A percentile compares a stretch with the other conserved stretches of the same genome.
Conservation (phyloP, 2,329 filamentous ascomycete genomes). For the Penicillium occitanis region DNA sequence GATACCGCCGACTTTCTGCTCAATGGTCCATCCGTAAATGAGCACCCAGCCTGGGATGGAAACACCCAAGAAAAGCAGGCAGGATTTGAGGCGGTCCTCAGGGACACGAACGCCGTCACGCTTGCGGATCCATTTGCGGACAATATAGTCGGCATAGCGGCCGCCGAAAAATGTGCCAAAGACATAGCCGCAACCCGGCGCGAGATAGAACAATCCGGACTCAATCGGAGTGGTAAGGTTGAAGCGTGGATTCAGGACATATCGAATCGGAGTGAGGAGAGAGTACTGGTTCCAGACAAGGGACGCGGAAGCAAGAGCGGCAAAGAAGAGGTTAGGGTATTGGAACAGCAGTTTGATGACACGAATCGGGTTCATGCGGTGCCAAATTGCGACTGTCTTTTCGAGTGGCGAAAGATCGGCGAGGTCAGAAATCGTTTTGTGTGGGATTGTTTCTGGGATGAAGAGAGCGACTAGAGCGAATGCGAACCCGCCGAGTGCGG, state of each 20-base stretch:
- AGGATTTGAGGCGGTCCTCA: constrained; percentile 66
- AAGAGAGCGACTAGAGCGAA: constrained; percentile 62
- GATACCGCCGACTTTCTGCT: constrained; percentile 56
- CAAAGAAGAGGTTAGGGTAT: constrained; percentile 67
- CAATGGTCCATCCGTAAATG: constrained; percentile 66
- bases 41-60: constrained; percentile 64
- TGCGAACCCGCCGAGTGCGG: constrained; percentile 63
- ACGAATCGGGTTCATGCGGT: constrained; percentile 66
- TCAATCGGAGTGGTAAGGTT: constrained; percentile 64
- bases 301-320: constrained; percentile 59
- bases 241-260: constrained; percentile 73
- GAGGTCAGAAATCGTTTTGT: constrained; percentile 62
- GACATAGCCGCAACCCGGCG: constrained; percentile 69
- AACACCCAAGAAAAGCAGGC: constrained; percentile 57
- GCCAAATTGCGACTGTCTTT: constrained; percentile 57
- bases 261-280: constrained; percentile 67
- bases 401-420: constrained; percentile 52
- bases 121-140: constrained; percentile 63
- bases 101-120: constrained; percentile 59
- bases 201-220: constrained; percentile 71
- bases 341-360: constrained; percentile 61
- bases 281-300: constrained; percentile 76
- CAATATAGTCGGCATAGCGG: constrained; percentile 66
- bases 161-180: constrained; percentile 70
- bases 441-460: constrained; percentile 71